Evolutionary conservation across 768 basidiomycete genomes (phyloP).

Genomic region (Suillus ampliporus): DNA sequence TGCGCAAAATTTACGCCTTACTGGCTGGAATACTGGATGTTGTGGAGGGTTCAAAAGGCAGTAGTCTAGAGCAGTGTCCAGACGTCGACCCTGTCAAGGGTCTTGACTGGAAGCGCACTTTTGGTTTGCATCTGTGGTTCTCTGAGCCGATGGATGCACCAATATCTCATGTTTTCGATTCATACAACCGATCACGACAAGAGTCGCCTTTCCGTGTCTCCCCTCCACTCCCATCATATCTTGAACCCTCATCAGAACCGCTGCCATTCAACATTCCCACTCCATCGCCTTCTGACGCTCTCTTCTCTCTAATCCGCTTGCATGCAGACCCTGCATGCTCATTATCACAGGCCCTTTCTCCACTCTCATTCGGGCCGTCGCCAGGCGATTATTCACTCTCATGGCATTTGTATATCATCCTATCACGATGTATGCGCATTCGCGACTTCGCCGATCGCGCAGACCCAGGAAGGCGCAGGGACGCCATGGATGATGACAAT

Average conservation of each 20-base stretch:
- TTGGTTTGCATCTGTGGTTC: conserved; percentile 93
- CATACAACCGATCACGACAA: conserved; percentile 56
- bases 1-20: conserved; percentile 83
- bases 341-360: conserved; percentile 69
- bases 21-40: conserved; percentile 77
- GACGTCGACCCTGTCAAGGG: conserved; percentile 70
- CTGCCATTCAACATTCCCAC: conserved; percentile 50
- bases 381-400: conserved; percentile 83
- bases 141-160: conserved; percentile 72
- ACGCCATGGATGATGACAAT: conserved; percentile 45
- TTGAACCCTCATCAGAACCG: conserved; percentile 36
- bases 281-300: conserved; percentile 64
- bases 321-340: conserved; percentile 74
- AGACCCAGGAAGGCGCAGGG: conserved; percentile 44
- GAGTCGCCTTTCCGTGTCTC: conserved; percentile 49
- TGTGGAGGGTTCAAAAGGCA: conserved; percentile 58
- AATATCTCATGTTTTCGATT: conserved; percentile 68
- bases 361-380: conserved; percentile 75
- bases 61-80: conserved; percentile 54
- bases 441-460: conserved; percentile 90
- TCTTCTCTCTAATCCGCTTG: conserved; percentile 83
- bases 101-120: conserved; percentile 93
- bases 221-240: conserved; percentile 64
- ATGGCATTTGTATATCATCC: conserved; percentile 92
- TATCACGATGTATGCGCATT: conserved; percentile 81